These are phyloP conservation scores for Biscogniauxia sp. DNA, from an alignment of 2,329 filamentous ascomycete species.

Conservation along the genomic window DNA sequence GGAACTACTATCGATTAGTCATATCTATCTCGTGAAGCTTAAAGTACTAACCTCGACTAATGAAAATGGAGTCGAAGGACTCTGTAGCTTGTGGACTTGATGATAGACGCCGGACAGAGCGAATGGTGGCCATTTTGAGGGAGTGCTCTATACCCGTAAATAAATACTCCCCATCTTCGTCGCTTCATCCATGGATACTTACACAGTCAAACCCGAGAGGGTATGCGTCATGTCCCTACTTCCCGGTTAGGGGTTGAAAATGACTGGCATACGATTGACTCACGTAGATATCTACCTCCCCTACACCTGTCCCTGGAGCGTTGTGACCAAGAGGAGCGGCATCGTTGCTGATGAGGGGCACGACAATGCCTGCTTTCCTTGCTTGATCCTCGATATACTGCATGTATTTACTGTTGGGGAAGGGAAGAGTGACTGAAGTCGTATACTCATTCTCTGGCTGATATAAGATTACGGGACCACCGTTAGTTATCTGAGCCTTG, in stretches of 20 bases:
- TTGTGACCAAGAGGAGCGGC: slow-evolving; percentile 59
- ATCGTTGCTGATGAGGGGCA: slow-evolving; percentile 76
- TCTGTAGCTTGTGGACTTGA: slow-evolving; percentile 54
- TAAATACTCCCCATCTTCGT: neutral
- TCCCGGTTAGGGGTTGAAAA: slow-evolving; percentile 3
- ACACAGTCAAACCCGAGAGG: slow-evolving; percentile 45
- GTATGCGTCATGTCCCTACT: slow-evolving; percentile 38
- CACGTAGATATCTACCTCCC: slow-evolving; percentile 37
- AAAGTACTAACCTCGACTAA: slow-evolving; percentile 27
- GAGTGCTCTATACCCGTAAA: slow-evolving; percentile 24
- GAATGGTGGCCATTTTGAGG: slow-evolving; percentile 55
- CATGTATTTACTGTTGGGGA: slow-evolving; percentile 67
- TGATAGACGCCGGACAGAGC: slow-evolving; percentile 56
- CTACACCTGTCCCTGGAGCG: slow-evolving; percentile 57
- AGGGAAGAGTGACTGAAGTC: slow-evolving; percentile 33
- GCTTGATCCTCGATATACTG: slow-evolving; percentile 40
- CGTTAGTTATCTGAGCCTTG: slow-evolving; percentile 75
- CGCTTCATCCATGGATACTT: neutral
- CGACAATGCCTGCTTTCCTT: slow-evolving; percentile 64
- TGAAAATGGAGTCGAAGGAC: slow-evolving; percentile 60
- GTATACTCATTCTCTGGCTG: slow-evolving; percentile 80
- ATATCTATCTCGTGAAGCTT: neutral
- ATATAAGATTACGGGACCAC: slow-evolving; percentile 73
- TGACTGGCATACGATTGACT: neutral
- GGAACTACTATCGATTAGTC: slow-evolving; percentile 41